These are phyloP conservation scores for Mycena kentingensis DNA, from an alignment of 768 basidiomycete genomes.

Conservation along the genomic window DNA sequence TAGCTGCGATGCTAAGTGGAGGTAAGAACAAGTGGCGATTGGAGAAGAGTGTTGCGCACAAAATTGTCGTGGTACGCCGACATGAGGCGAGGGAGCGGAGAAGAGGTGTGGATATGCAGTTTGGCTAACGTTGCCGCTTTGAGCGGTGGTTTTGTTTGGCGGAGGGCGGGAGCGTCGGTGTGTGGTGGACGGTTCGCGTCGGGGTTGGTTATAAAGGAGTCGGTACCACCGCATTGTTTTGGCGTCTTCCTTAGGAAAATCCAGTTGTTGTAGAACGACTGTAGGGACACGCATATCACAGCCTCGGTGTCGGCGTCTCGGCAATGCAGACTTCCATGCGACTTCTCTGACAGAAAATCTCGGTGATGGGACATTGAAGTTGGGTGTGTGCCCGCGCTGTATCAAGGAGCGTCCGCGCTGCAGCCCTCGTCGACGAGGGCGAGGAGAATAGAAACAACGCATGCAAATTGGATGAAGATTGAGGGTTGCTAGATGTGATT, in stretches of 20 bases:
- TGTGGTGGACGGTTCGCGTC: neutral
- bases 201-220: constrained; percentile 17
- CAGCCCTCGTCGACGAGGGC: too few relatives aligned
- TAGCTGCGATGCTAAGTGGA: constrained; percentile 14
- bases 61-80: constrained; percentile 23
- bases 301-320: neutral
- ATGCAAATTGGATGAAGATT: too few relatives aligned
- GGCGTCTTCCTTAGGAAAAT: neutral
- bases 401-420: too few relatives aligned
- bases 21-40: neutral
- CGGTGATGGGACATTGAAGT: too few relatives aligned
- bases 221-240: neutral
- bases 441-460: too few relatives aligned
- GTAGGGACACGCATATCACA: neutral
- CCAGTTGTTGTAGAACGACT: neutral
- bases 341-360: neutral
- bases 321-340: neutral
- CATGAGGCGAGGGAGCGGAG: constrained; percentile 23
- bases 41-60: constrained; percentile 7
- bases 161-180: neutral
- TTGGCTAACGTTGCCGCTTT: constrained; percentile 12
- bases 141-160: neutral
- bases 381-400: too few relatives aligned
- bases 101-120: constrained; percentile 19
- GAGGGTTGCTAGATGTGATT: too few relatives aligned